Evolutionary conservation across 2,329 filamentous ascomycete species (phyloP).

Genomic region (Sporothrix variecibatus): DNA sequence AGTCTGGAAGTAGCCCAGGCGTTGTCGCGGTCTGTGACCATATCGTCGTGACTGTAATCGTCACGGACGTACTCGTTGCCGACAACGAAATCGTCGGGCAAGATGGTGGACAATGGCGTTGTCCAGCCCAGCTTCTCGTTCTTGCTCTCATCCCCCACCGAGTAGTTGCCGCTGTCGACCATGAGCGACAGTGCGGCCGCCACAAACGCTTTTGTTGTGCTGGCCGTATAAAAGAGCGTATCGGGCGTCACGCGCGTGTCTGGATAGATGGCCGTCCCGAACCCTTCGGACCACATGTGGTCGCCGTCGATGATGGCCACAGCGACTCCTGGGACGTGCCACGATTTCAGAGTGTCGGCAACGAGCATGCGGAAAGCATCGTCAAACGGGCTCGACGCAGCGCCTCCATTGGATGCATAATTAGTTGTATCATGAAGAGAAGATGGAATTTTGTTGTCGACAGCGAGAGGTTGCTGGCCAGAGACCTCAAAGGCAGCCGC

Average conservation of each 20-base stretch:
- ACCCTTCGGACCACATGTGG: slow-evolving; percentile 46
- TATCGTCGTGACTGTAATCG: not conserved
- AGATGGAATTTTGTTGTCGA: not conserved
- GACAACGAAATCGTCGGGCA: slow-evolving; percentile 52
- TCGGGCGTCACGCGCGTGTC: slow-evolving; percentile 45
- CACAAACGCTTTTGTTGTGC: slow-evolving; percentile 57
- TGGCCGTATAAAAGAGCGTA: slow-evolving; percentile 57
- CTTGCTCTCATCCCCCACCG: not conserved
- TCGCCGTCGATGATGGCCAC: slow-evolving; percentile 51
- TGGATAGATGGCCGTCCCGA: slow-evolving; percentile 44
- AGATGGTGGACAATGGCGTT: slow-evolving; percentile 47
- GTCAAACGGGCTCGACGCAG: slow-evolving; percentile 22
- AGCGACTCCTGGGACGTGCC: slow-evolving; percentile 52
- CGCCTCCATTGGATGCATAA: not conserved
- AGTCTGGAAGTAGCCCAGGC: slow-evolving; percentile 46
- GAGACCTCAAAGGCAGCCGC: not conserved
- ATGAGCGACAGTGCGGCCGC: slow-evolving; percentile 52
- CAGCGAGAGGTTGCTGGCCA: not conserved
- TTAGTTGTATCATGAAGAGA: too few species aligned
- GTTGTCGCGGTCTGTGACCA: slow-evolving; percentile 38
- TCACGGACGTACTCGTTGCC: not conserved
- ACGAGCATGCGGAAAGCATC: slow-evolving; percentile 27
- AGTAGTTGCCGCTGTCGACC: slow-evolving; percentile 46
- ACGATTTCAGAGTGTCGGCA: slow-evolving; percentile 33
- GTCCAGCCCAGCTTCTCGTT: slow-evolving; percentile 44